Conservation (phyloP, 768 basidiomycete species). For the Trametes punicea region DNA sequence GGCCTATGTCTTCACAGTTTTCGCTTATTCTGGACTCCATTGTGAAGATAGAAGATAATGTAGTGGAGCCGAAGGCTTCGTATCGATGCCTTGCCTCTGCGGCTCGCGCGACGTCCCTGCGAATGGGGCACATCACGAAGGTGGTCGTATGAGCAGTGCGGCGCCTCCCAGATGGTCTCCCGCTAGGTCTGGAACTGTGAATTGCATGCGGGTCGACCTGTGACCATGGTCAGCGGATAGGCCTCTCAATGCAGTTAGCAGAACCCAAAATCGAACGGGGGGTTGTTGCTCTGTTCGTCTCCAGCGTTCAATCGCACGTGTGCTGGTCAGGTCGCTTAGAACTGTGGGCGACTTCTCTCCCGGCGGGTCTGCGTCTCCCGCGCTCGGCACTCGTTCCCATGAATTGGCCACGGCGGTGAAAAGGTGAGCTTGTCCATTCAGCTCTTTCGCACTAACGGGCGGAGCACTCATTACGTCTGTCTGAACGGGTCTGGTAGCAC, state of each 20-base stretch:
- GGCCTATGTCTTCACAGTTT: background rate
- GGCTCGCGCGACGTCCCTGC: background rate
- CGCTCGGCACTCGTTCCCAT: background rate
- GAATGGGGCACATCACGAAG: constrained; percentile 1
- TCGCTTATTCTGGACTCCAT: background rate
- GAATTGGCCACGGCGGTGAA: background rate
- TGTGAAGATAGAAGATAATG: background rate
- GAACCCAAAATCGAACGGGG: background rate
- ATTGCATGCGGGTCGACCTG: constrained; percentile 4
- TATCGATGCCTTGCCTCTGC: background rate
- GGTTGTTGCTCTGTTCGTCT: background rate
- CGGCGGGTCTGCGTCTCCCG: background rate
- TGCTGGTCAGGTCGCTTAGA: background rate
- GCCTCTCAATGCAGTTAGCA: background rate
- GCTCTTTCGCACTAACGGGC: background rate
- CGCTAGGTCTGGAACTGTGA: constrained; percentile 1
- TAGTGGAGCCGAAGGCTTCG: background rate
- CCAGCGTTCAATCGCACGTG: constrained; percentile 3
- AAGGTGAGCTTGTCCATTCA: background rate
- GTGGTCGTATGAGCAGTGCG: background rate
- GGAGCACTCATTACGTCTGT: constrained; percentile 6
- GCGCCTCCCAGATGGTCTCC: background rate
- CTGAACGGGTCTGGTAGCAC: background rate
- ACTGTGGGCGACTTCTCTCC: background rate
- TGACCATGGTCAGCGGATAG: constrained; percentile 16